A percentile compares a stretch with the other conserved stretches of the same genome.
Evolutionary conservation across 1,284 basidiomycete species (phyloP).

Genomic region (Agroathelia rolfsii): DNA sequence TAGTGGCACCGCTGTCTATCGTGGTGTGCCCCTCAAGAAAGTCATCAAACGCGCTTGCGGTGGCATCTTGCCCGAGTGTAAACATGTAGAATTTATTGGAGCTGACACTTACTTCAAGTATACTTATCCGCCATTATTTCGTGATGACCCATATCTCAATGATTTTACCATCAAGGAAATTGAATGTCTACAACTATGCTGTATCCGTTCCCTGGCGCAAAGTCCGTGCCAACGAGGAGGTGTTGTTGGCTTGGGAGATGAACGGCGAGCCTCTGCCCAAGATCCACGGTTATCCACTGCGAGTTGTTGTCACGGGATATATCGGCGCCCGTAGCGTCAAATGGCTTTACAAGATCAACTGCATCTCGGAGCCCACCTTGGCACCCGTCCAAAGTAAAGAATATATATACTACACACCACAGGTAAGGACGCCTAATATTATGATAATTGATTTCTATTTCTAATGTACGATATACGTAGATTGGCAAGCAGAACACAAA

Average conservation of each 20-base stretch:
- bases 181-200: conserved; percentile 41
- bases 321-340: conserved; percentile 50
- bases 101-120: conserved; percentile 53
- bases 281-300: conserved; percentile 46
- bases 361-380: conserved; percentile 35
- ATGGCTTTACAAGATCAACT: conserved; percentile 48
- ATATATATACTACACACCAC: conserved; percentile 40
- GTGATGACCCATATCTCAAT: not conserved
- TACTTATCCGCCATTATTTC: no score
- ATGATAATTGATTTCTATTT: not conserved
- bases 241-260: conserved; percentile 51
- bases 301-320: conserved; percentile 44
- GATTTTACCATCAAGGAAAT: conserved; percentile 25
- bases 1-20: conserved; percentile 33
- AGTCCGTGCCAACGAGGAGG: conserved; percentile 38
- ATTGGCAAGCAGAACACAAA: conserved; percentile 42
- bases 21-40: conserved; percentile 43
- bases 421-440: conserved; percentile 17
- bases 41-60: conserved; percentile 43
- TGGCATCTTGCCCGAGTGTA: conserved; percentile 35
- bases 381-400: conserved; percentile 46
- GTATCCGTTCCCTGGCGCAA: conserved; percentile 46
- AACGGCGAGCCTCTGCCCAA: conserved; percentile 44
- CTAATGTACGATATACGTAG: conserved; percentile 15
- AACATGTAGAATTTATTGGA: conserved; percentile 47